A percentile compares a stretch with the other conserved stretches of the same genome.
Conservation (phyloP, 306 rosid species). For the Fagus crenata region DNA sequence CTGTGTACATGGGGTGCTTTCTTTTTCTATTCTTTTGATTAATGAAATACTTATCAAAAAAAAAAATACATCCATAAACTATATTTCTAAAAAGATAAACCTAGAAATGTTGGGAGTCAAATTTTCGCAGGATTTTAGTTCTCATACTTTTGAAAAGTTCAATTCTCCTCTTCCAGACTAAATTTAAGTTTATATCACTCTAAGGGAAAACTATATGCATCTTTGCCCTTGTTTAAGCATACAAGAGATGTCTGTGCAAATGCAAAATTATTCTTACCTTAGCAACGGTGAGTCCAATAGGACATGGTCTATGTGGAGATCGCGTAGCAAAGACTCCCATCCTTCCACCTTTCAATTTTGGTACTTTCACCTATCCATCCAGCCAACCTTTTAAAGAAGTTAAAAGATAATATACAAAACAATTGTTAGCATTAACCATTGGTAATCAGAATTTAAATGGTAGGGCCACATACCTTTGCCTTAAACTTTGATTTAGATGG, state of each 20-base stretch:
- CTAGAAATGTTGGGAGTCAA: neutral
- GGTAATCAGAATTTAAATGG: constrained; percentile 19
- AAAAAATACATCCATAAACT: no score
- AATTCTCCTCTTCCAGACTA: constrained; percentile 5
- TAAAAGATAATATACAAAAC: constrained; percentile 25
- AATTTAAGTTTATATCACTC: constrained; percentile 2
- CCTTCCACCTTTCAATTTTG: constrained; percentile 78
- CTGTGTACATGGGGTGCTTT: no score
- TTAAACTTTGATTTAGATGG: constrained; percentile 82
- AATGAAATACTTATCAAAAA: no score
- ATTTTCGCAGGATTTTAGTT: neutral
- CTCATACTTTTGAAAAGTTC: constrained; percentile 9
- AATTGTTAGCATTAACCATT: constrained; percentile 9
- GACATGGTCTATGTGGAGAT: constrained; percentile 95
- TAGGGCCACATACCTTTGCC: constrained; percentile 66
- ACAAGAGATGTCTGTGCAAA: constrained; percentile 9
- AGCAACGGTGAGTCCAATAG: constrained; percentile 93
- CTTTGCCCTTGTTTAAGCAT: neutral
- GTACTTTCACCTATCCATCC: constrained; percentile 86
- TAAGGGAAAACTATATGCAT: neutral
- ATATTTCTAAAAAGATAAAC: neutral
- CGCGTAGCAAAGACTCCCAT: constrained; percentile 92
- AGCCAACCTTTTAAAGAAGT: constrained; percentile 38
- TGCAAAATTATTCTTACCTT: constrained; percentile 51
- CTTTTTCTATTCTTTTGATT: no score